Evolutionary conservation across 2,329 filamentous ascomycete genomes (phyloP).

Genomic region (Ophiocordyceps australis): DNA sequence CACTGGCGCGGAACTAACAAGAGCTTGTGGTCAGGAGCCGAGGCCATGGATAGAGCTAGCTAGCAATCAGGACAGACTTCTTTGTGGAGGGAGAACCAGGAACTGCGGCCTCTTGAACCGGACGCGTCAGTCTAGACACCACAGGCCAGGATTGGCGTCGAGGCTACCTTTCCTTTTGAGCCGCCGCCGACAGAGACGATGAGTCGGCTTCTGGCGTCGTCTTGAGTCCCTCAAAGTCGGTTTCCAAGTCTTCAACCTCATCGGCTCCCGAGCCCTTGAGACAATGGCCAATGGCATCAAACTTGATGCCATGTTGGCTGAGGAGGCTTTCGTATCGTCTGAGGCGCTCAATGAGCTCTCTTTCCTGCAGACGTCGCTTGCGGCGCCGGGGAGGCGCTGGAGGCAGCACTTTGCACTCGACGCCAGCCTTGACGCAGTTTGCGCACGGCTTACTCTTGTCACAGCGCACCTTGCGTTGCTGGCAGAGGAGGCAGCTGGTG

Average conservation of each 20-base stretch:
- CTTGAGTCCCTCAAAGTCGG: slow-evolving; percentile 34
- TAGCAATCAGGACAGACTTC: slow-evolving; percentile 19
- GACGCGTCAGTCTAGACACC: too few relatives aligned
- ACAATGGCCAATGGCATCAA: slow-evolving; percentile 45
- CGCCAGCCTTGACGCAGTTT: slow-evolving; percentile 45
- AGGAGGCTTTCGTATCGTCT: slow-evolving; percentile 50
- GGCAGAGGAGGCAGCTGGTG: slow-evolving; percentile 52
- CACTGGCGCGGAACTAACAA: slow-evolving; percentile 31
- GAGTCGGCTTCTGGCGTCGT: slow-evolving; percentile 28
- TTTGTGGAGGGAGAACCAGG: slow-evolving; percentile 32
- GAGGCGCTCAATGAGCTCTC: slow-evolving; percentile 51
- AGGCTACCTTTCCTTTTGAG: slow-evolving; percentile 7
- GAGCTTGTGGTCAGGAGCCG: background rate
- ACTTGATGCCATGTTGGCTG: slow-evolving; percentile 46
- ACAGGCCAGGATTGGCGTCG: too few relatives aligned
- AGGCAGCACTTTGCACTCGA: slow-evolving; percentile 41
- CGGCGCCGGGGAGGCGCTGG: slow-evolving; percentile 37
- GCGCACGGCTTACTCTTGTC: slow-evolving; percentile 55
- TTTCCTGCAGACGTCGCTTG: slow-evolving; percentile 49
- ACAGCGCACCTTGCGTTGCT: slow-evolving; percentile 60
- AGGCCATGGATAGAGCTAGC: background rate
- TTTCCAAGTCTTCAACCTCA: slow-evolving; percentile 36
- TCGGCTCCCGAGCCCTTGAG: slow-evolving; percentile 16
- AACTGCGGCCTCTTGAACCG: slow-evolving; percentile 2
- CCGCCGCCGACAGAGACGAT: slow-evolving; percentile 11